Evolutionary conservation across 805 yeast genomes (phyloP).

Genomic region (Wickerhamomyces xylosicus): DNA sequence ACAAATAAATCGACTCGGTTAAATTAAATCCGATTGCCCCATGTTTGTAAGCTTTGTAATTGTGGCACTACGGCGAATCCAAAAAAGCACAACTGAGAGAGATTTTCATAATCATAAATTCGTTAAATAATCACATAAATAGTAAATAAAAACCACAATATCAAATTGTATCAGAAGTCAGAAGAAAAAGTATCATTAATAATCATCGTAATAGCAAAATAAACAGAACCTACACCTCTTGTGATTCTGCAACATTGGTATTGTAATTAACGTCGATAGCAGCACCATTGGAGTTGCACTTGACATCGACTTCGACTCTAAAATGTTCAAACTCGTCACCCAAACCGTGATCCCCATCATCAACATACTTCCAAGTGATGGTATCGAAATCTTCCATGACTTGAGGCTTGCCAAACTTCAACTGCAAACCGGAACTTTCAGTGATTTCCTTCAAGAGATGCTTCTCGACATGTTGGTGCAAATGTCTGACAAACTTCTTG

Average conservation of each 20-base stretch:
- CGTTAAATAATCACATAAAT: too few species aligned
- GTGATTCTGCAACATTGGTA: slow-evolving; percentile 21
- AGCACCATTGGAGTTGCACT: slow-evolving; percentile 58
- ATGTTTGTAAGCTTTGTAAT: too few species aligned
- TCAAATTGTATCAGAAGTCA: too few species aligned
- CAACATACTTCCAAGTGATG: slow-evolving; percentile 55
- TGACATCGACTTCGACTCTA: slow-evolving; percentile 53
- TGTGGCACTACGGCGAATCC: too few species aligned
- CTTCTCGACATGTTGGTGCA: slow-evolving; percentile 66
- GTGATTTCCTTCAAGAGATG: slow-evolving; percentile 61
- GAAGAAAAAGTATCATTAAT: too few species aligned
- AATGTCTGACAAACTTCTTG: slow-evolving; percentile 60
- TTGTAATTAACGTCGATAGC: slow-evolving; percentile 55
- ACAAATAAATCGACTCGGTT: too few species aligned
- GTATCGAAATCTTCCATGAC: slow-evolving; percentile 34
- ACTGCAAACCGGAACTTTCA: slow-evolving; percentile 43
- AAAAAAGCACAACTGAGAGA: too few species aligned
- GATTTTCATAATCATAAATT: too few species aligned
- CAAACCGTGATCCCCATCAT: slow-evolving; percentile 38
- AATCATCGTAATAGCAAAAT: too few species aligned
- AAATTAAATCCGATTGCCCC: too few species aligned
- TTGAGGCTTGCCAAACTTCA: slow-evolving; percentile 41
- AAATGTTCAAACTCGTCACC: slow-evolving; percentile 33
- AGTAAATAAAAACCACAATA: too few species aligned
- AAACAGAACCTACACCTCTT: too few species aligned